Conservation (phyloP, 2,329 filamentous ascomycete genomes). For the Macrophomina phaseolina region DNA sequence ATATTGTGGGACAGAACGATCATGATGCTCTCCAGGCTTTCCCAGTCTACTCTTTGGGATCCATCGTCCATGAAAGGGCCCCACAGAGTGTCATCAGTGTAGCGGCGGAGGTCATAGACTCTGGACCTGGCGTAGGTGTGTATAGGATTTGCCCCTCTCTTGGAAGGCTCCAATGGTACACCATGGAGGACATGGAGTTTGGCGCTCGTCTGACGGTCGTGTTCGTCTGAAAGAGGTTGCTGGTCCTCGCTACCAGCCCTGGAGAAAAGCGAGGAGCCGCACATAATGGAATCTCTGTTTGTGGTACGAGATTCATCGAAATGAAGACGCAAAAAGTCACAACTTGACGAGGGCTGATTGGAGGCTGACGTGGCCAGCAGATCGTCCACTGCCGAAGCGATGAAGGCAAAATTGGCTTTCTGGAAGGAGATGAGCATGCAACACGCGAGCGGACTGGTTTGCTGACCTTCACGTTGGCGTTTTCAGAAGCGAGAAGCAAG, state of each 20-base stretch:
- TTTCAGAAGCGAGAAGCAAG: constrained; percentile 53
- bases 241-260: constrained; percentile 9
- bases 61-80: constrained; percentile 74
- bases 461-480: constrained; percentile 48
- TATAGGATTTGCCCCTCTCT: constrained; percentile 34
- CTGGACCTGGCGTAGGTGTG: constrained; percentile 70
- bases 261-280: constrained; percentile 67
- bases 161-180: constrained; percentile 51
- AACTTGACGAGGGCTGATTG: constrained; percentile 43
- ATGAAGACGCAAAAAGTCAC: constrained; percentile 48
- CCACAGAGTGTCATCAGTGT: constrained; percentile 67
- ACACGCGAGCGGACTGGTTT: constrained; percentile 14
- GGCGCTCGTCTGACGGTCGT: constrained; percentile 67
- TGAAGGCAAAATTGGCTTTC: constrained; percentile 42
- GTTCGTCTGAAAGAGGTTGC: constrained; percentile 41
- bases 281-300: constrained; percentile 66
- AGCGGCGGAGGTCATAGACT: constrained; percentile 76
- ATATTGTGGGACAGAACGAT: constrained; percentile 71
- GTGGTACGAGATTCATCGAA: constrained; percentile 49
- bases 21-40: constrained; percentile 78
- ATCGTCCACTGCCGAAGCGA: constrained; percentile 49
- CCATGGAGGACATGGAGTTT: constrained; percentile 74
- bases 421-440: constrained; percentile 28
- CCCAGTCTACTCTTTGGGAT: constrained; percentile 72
- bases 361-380: constrained; percentile 36